Evolutionary conservation across 306 rosid species (phyloP).

Genomic region (Gastrolobium villosum): DNA sequence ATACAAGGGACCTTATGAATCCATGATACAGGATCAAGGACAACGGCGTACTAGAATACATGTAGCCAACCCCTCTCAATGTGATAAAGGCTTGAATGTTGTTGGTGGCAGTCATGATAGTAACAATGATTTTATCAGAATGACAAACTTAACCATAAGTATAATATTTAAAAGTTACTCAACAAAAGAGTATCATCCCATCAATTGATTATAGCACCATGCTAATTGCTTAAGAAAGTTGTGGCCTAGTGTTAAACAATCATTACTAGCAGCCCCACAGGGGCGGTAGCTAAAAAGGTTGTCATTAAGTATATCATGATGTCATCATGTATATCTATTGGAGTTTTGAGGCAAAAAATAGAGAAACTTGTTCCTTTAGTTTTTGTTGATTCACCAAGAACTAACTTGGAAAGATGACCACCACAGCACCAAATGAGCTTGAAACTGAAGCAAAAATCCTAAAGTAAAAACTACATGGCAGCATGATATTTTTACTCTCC

Average conservation of each 20-base stretch:
- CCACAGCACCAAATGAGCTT: constrained; percentile 33
- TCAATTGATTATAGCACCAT: not conserved
- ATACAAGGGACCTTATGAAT: constrained; percentile 24
- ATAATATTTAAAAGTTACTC: not conserved
- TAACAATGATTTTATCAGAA: not conserved
- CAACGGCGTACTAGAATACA: not conserved
- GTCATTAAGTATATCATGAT: constrained; percentile 4
- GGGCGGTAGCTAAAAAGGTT: constrained; percentile 28
- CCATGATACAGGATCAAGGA: constrained; percentile 22
- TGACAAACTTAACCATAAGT: not conserved
- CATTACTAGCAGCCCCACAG: not conserved
- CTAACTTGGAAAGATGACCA: not conserved
- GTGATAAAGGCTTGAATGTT: constrained; percentile 8
- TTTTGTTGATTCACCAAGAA: constrained; percentile 23
- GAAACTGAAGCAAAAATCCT: constrained; percentile 32
- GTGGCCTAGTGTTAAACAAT: constrained; percentile 11
- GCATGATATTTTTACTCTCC: not conserved
- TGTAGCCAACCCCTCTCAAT: constrained; percentile 30
- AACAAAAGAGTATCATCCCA: constrained; percentile 7
- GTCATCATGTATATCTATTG: no score
- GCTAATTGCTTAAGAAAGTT: constrained; percentile 26
- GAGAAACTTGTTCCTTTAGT: constrained; percentile 6
- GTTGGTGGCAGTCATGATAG: not conserved
- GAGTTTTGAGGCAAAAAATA: constrained; percentile 15
- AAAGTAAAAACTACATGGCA: not conserved